Base-by-base conservation (phyloP, 192 early-diverging fungal species). In the Linnemannia zychae region DNA sequence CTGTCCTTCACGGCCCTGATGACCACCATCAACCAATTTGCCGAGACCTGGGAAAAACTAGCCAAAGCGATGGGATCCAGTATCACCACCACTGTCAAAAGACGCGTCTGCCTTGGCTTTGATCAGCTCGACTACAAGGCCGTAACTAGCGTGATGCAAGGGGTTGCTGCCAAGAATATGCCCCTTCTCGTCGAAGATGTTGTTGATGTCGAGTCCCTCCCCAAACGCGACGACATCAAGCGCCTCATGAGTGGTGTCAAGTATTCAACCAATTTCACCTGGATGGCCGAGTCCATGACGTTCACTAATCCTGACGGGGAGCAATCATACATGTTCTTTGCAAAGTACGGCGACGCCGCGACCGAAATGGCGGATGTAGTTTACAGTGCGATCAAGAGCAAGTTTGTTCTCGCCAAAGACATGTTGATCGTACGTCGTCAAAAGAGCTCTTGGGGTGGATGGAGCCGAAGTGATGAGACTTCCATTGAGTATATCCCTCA, bases 21-120 rank as follows among this genome's bases (percentile, higher is more conserved):
- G 31, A 68, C 47, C 46, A 31, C 71, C 71, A 79, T 79, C 40
- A 49, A 49, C 11, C 4, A 34, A 16, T 79, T 79, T 67, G 71
- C 77, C 49, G 60, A 72, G 60, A 63, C 53, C 28, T 79, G 77
- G 77, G 44, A 53, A 5, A 63, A 40, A 46, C 16, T 79, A 7
- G 77, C 60, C 52, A 72, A 72, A 28, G 77, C 71, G 0, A 31
- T 79, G 0, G 52, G 71, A 37, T 47, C 77, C 38, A 66, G 33
- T 0, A 52, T 50, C 33, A 44, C 46, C 15, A 63, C 47, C 22
- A 52, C 33, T 36, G 67, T 72, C 40, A 60, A 66, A 57, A 17
- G 50, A 7, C 50, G 71, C 53, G 70, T 79, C 16, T 79, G 77
- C 48, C 77, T 79, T 16, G 77, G 77, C 3, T 79, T 79, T 66